These are phyloP conservation scores for Dryadomyces quercivorus DNA, from an alignment of 2,329 filamentous ascomycete genomes.

Conservation along the genomic window DNA sequence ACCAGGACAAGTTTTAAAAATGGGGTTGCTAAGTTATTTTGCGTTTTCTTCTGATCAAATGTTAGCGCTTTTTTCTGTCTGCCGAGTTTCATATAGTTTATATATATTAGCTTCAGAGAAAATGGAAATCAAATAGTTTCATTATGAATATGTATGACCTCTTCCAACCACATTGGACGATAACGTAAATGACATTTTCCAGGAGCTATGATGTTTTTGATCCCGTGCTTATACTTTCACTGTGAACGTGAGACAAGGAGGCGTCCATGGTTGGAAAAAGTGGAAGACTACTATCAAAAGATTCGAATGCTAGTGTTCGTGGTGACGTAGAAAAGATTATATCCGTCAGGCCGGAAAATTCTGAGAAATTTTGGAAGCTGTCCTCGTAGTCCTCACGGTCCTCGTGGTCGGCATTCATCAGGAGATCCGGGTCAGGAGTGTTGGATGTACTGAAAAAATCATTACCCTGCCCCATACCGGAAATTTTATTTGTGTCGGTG, in stretches of 20 bases:
- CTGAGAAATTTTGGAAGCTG: not conserved
- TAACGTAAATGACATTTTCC: too few relatives aligned
- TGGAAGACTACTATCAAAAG: constrained; percentile 12
- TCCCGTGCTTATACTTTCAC: too few relatives aligned
- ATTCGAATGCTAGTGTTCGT: constrained; percentile 13
- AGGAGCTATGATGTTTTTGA: too few relatives aligned
- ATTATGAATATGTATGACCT: too few relatives aligned
- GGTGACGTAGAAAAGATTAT: constrained; percentile 13
- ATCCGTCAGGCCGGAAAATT: constrained; percentile 4
- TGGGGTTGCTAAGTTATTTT: not conserved
- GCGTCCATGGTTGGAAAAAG: constrained; percentile 15
- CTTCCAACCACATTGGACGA: too few relatives aligned
- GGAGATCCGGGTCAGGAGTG: not conserved
- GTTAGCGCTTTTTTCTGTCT: too few relatives aligned
- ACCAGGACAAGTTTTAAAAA: constrained; percentile 7
- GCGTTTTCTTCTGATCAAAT: too few relatives aligned
- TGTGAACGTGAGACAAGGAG: too few relatives aligned
- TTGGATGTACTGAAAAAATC: not conserved
- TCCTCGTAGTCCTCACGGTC: too few relatives aligned
- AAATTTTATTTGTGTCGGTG: not conserved
- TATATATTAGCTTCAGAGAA: too few relatives aligned
- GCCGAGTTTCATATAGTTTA: too few relatives aligned
- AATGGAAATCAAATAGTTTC: too few relatives aligned
- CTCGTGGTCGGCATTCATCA: not conserved
- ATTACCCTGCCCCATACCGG: not conserved